Evolutionary conservation across 768 basidiomycete genomes (phyloP).

Genomic region (Podaxis sp.): DNA sequence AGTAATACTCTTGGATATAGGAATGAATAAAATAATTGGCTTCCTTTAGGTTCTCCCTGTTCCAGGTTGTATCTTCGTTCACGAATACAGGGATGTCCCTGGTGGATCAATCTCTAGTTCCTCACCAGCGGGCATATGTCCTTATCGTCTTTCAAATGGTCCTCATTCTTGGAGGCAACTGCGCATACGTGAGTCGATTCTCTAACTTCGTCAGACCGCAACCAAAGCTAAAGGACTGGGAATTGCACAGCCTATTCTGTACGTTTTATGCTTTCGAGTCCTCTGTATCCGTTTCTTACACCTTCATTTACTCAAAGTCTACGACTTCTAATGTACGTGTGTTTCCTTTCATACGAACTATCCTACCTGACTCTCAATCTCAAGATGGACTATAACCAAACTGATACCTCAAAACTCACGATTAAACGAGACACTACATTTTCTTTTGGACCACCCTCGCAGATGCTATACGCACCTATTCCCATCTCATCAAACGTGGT

Average conservation of each 20-base stretch:
- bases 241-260: slow-evolving; percentile 76
- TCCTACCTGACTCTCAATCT: slow-evolving; percentile 12
- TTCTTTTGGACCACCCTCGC: slow-evolving; percentile 93
- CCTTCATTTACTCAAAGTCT: slow-evolving; percentile 43
- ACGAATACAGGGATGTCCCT: slow-evolving; percentile 89
- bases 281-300: background rate
- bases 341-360: background rate
- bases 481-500: slow-evolving; percentile 93
- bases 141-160: slow-evolving; percentile 74
- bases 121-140: slow-evolving; percentile 83
- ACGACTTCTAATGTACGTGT: slow-evolving; percentile 78
- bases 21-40: background rate
- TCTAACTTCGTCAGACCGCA: background rate
- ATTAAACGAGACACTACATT: slow-evolving; percentile 77
- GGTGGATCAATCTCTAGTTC: slow-evolving; percentile 88
- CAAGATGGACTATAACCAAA: slow-evolving; percentile 75
- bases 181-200: slow-evolving; percentile 74
- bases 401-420: slow-evolving; percentile 58
- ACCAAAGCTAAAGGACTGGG: background rate
- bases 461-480: slow-evolving; percentile 91
- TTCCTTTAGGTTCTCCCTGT: slow-evolving; percentile 70
- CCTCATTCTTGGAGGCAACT: slow-evolving; percentile 89
- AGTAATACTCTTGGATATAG: background rate
- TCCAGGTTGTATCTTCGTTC: slow-evolving; percentile 84
- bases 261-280: slow-evolving; percentile 32